Base-by-base conservation (phyloP, 2,329 filamentous ascomycete genomes). In the Dactylella cylindrospora region DNA sequence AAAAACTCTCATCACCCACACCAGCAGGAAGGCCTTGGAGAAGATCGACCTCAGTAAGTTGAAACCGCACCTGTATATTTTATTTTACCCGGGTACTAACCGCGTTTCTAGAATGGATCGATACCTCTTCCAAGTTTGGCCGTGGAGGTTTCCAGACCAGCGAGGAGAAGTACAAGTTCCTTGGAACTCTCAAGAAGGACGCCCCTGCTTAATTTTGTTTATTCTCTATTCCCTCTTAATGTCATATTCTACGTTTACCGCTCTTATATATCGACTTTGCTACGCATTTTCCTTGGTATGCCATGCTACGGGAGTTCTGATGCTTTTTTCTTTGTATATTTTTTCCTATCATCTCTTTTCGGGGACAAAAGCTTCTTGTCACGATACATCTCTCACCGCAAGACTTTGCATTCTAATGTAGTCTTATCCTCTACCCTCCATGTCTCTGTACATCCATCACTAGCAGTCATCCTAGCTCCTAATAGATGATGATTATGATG, bases 161-260 rank as follows among this genome's bases (percentile, higher is more conserved):
- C 70, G 86, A 88, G 74, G 93, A 98, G 87, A 98, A 98, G 90
- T 88, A 87, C 80, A 84, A 89, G 76, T 93, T 89, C 83, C 77
- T 95, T 79, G 93, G 93, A 80, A 94, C 90, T 62, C 89, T 98
- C 88, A 98, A 98, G 90, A 98, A 97, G 89, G 93, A 98, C 73
- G 77, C 86, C 70, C 75, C 77, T 72, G 74, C 77, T 71, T 83
- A 80, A 76, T 70, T 71, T 70, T 72, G 68, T 62, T 62, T 51
- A 54, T 61, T 57, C 43, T 64, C 65, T 67, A 53, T 45, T 67
- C 46, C 60, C 72, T 76, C 74, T 70, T 68, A 62, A 62, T 62
- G 53, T 66, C 65, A 41, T 62, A 64, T 68, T 69, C 67, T 53
- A 44, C 50, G 35, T 57, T 62, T 32, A 54, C 41, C 53, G 38